A percentile compares a stretch with the other conserved stretches of the same genome.
These are phyloP conservation scores for Rickenella mellea DNA, from an alignment of 768 basidiomycete genomes.

Conservation along the genomic window DNA sequence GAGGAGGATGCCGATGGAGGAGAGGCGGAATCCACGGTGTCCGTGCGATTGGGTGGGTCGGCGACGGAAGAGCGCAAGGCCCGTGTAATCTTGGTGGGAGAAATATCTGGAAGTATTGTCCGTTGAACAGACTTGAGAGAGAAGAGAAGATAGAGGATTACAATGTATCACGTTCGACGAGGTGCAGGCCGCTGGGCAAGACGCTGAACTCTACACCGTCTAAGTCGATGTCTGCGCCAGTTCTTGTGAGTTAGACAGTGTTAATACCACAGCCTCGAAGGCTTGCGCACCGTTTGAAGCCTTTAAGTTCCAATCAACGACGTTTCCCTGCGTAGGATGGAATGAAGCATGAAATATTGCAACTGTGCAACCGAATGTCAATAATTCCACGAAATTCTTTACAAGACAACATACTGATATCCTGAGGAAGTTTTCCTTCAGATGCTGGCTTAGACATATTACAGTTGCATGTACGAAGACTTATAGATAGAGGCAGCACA, in stretches of 20 bases:
- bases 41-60: conserved; percentile 60
- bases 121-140: background rate
- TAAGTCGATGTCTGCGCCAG: conserved; percentile 63
- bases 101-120: conserved; percentile 54
- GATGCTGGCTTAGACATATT: too few relatives aligned
- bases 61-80: conserved; percentile 67
- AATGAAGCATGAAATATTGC: conserved; percentile 81
- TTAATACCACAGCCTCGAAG: too few relatives aligned
- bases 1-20: conserved; percentile 67
- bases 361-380: conserved; percentile 35
- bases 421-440: too few relatives aligned
- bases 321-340: conserved; percentile 74
- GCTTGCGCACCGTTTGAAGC: conserved; percentile 48
- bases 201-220: conserved; percentile 73
- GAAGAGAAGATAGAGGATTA: conserved; percentile 18
- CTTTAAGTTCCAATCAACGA: conserved; percentile 72
- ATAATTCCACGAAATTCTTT: too few relatives aligned
- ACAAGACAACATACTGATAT: too few relatives aligned
- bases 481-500: too few relatives aligned
- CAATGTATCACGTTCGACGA: conserved; percentile 74
- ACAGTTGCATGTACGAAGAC: too few relatives aligned
- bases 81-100: conserved; percentile 56
- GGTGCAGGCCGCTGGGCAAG: conserved; percentile 74
- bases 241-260: background rate
- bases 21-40: conserved; percentile 72